Evolutionary conservation across 1,284 basidiomycete species (phyloP).

Genomic region (Trichosporon coremiiforme): DNA sequence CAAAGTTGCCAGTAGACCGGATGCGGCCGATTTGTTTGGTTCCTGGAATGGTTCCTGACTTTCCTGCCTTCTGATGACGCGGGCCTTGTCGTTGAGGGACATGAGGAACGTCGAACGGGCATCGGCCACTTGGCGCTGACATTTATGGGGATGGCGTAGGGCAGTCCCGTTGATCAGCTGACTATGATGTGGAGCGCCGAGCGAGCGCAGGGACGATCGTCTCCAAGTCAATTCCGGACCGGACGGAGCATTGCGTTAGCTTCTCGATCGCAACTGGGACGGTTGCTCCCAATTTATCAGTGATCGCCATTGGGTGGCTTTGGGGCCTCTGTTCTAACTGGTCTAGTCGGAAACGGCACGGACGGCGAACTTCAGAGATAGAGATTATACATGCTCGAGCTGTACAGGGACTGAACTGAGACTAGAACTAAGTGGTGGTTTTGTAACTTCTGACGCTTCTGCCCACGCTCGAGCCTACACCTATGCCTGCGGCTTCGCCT

Average conservation of each 20-base stretch:
- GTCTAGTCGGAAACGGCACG: no score
- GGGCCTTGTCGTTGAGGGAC: no score
- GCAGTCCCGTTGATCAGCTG: not conserved
- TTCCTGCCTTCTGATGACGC: no score
- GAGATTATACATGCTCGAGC: not conserved
- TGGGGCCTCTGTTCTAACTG: no score
- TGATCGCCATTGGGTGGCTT: not conserved
- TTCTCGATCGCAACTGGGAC: not conserved
- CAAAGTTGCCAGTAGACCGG: no score
- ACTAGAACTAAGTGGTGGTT: not conserved
- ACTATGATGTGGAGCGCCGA: not conserved
- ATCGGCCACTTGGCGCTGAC: no score
- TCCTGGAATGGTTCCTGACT: no score
- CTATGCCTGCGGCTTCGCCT: not conserved
- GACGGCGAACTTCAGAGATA: not conserved
- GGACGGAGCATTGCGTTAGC: not conserved
- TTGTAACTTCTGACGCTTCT: not conserved
- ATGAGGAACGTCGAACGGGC: no score
- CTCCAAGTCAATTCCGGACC: not conserved
- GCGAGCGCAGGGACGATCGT: not conserved
- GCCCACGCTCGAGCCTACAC: not conserved
- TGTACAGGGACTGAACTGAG: constrained; percentile 2
- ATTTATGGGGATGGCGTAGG: not conserved
- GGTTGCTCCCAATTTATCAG: not conserved
- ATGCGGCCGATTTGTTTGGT: no score